Base-by-base conservation (phyloP, 306 rosid genomes). In the Styphnolobium japonicum region DNA sequence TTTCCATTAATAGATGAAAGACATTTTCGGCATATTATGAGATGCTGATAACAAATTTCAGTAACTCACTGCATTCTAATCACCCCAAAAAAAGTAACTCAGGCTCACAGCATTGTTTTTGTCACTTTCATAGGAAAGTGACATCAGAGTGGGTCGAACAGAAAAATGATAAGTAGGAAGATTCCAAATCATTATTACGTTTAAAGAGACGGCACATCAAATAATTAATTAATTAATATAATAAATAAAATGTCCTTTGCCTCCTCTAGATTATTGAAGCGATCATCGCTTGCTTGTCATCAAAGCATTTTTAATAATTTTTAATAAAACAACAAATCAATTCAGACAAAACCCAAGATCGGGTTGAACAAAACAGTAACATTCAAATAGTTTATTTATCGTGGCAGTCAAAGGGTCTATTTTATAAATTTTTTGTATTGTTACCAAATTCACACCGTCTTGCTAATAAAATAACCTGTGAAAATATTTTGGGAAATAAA, bases 181-280 rank as follows among this genome's bases (percentile, higher is more conserved):
- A 78, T 78, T 85, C 84, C 86, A 61, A 78, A 78, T 78, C 79
- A 78, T 74, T 68, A 36, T 31, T 10, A 43, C n/a, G 69, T 77
- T 77, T 14, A 25, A 48, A 39, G 56, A 70, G 80, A 72, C 87
- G 78, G 51, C 80, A 51, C 67, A 36, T 27, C 66, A 12, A 64
- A 69, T 72, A 37, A 5, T 76, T 43, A 66, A 22, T 21, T 80
- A 7, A 42, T 66, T 51, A 48, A 40, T 10, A 21, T 46, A 52
- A 48, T 25, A 42, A 6, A 7, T n/a, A 29, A 69, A 67, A 7
- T 42, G 71, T 6, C 70, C 51, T 34, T 34, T 31, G 1, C 48
- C 68, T 71, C 58, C 11, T 10, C 8, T 42, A 7, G 33, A 65
- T 71, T 67, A 49, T 58, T 19, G 15, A 33, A 65, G 42, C 34